Evolutionary conservation across 2,329 filamentous ascomycete species (phyloP), one percentile per base, ranked within the genome.

Genomic region (Phyllosticta citribraziliensis): DNA sequence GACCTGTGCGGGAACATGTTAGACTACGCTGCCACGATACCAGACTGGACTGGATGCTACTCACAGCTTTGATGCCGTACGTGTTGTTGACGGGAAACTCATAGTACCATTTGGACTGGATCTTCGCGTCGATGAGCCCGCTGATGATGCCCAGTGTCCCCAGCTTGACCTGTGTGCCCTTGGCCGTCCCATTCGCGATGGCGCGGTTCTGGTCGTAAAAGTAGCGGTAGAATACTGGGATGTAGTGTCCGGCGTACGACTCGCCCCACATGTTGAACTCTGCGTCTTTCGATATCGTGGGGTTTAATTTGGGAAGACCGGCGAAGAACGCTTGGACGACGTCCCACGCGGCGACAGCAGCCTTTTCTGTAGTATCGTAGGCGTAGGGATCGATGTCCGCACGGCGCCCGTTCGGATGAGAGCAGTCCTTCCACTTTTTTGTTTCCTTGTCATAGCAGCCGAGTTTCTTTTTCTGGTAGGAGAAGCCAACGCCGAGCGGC

Each of bases 131-230:
- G 63, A 83, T 76, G 56, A 83, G 79, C 5, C 80, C 81, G 62
- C 83, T 83, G 53, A 82, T 78, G 60, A 84, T 78, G 0, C 80
- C 79, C 2, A 84, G 67, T 0, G 80, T 80, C 61, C 82, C 79
- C 61, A 83, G 81, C 25, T 78, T 72, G 3, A 84, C 75, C 52
- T 77, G 70, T 2, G 80, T 76, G 17, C 82, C 82, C 1, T 75
- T 66, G 10, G 71, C 63, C 0, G 70, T 74, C 4, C 80, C 80
- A 53, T 79, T 79, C 30, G 70, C 66, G 64, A 84, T 83, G 33
- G 76, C 74, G 60, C 78, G 68, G 60, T 83, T 84, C 63, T 84
- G 79, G 54, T 83, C 71, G 61, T 82, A 79, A 69, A 84, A 84
- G 66, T 83, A 78, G 62, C 79, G 78, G 72, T 78, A 83, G 70